Evolutionary conservation across 805 yeast species (phyloP).

Genomic region (Aciculoconidium aculeatum): DNA sequence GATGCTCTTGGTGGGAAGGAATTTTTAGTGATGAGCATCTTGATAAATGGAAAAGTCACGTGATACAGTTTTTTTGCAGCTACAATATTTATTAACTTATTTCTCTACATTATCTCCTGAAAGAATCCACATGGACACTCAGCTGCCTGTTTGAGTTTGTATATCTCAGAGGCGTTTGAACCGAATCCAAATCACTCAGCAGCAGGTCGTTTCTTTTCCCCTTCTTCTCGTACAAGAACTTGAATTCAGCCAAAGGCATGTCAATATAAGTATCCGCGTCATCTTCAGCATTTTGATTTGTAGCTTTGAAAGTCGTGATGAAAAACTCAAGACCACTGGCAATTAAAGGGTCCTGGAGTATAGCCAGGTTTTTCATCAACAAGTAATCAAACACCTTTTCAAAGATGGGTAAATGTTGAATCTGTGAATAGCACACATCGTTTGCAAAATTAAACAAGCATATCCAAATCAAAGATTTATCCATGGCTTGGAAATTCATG

Average conservation of each 20-base stretch:
- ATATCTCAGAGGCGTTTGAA: slow-evolving; percentile 8
- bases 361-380: slow-evolving; percentile 6
- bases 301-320: slow-evolving; percentile 14
- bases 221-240: slow-evolving; percentile 10
- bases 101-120: slow-evolving; percentile 5
- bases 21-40: background rate
- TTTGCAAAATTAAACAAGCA: slow-evolving; percentile 23
- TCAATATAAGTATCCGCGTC: slow-evolving; percentile 3
- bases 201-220: background rate
- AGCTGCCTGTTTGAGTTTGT: slow-evolving; percentile 22
- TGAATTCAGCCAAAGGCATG: slow-evolving; percentile 12
- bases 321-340: slow-evolving; percentile 20
- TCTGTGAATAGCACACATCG: slow-evolving; percentile 25
- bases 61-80: background rate
- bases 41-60: background rate
- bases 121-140: slow-evolving; percentile 27
- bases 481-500: slow-evolving; percentile 6
- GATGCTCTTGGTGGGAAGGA: background rate
- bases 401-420: slow-evolving; percentile 15
- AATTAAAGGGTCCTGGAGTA: slow-evolving; percentile 15
- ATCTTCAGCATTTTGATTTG: slow-evolving; percentile 1
- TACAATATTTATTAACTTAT: background rate
- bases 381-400: slow-evolving; percentile 15
- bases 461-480: slow-evolving; percentile 20
- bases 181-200: no score